phyloP scores from a whole-genome alignment of 148 eudicot genomes.

The Cornus suecica region DNA sequence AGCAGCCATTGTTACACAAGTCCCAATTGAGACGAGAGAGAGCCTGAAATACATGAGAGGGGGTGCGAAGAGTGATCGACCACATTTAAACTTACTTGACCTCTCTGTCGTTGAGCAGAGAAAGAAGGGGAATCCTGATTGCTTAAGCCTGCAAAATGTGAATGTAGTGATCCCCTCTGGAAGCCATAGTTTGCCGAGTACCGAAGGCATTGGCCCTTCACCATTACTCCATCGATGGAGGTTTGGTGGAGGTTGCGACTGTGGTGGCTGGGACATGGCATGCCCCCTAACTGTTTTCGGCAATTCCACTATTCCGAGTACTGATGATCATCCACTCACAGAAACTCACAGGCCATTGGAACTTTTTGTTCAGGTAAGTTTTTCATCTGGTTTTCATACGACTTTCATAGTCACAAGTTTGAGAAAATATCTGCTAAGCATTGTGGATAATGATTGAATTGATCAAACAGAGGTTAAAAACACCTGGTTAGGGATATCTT shows the following conservation, averaged over 20 bases:
- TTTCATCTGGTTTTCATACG: constrained; percentile 3
- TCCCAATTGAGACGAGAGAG: constrained; percentile 73
- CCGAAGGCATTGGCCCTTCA: constrained; percentile 65
- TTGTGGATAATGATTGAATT: background rate
- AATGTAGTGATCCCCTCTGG: constrained; percentile 74
- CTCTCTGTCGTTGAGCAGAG: constrained; percentile 29
- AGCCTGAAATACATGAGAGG: constrained; percentile 65
- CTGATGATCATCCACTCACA: constrained; percentile 30
- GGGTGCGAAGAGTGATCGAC: constrained; percentile 37
- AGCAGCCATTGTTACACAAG: constrained; percentile 66
- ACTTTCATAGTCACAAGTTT: background rate
- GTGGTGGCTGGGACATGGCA: constrained; percentile 99
- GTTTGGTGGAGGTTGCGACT: constrained; percentile 84
- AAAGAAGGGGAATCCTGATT: constrained; percentile 27
- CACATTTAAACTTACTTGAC: constrained; percentile 35
- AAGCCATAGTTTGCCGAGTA: constrained; percentile 66
- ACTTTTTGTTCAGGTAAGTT: constrained; percentile 66
- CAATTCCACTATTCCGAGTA: constrained; percentile 35
- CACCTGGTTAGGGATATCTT: background rate
- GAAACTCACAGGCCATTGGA: constrained; percentile 44
- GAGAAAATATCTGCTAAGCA: background rate
- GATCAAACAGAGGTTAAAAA: background rate
- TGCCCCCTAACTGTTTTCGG: constrained; percentile 71
- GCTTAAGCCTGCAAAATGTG: constrained; percentile 34
- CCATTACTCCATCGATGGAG: constrained; percentile 85